Conservation (phyloP, 495 filamentous ascomycete species). For the Saxophila tyrrhenica region DNA sequence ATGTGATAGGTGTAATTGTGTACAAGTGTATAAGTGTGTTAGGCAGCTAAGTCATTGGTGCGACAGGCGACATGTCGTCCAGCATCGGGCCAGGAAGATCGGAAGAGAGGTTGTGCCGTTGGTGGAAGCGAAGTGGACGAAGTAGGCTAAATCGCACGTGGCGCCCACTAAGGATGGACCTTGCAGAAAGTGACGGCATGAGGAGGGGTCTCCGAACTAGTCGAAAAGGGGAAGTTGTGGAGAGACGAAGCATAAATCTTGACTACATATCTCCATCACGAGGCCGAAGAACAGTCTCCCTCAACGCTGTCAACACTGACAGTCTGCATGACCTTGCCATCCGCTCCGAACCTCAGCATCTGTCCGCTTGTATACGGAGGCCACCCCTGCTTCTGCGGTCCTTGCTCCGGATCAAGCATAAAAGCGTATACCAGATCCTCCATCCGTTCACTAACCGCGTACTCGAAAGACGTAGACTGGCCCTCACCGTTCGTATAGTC, state of each 20-base stretch:
- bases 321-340: slow-evolving; percentile 17
- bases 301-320: slow-evolving; percentile 7
- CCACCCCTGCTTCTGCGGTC: slow-evolving; percentile 12
- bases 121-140: too few relatives aligned
- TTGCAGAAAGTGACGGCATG: neutral
- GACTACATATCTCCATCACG: too few relatives aligned
- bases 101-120: neutral
- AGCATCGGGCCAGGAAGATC: neutral
- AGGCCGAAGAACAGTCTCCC: slow-evolving; percentile 8
- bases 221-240: neutral
- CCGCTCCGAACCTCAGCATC: slow-evolving; percentile 15
- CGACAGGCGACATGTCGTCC: neutral
- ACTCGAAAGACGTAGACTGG: slow-evolving; percentile 27
- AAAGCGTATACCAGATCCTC: slow-evolving; percentile 32
- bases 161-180: neutral
- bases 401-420: slow-evolving; percentile 13
- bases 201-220: neutral
- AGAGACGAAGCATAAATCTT: neutral
- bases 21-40: too few relatives aligned
- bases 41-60: too few relatives aligned
- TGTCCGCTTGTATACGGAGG: slow-evolving; percentile 5
- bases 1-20: neutral
- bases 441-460: slow-evolving; percentile 27
- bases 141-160: neutral
- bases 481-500: slow-evolving; percentile 22